phyloP scores from a whole-genome alignment of 345 rosid genomes.

The Schrenkiella parvula region DNA sequence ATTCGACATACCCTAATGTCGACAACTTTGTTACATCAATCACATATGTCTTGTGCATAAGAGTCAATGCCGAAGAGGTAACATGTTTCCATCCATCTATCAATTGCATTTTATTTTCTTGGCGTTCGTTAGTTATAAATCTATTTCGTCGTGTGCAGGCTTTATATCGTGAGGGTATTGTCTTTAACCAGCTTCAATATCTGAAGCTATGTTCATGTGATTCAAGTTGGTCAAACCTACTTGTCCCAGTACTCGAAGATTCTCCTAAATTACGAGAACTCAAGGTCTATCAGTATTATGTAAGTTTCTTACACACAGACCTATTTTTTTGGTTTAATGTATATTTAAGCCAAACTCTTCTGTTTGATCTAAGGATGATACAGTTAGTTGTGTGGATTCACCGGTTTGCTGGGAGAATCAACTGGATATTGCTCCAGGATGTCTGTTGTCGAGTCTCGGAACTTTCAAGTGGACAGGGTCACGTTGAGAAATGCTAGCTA shows the following conservation, averaged over 20 bases:
- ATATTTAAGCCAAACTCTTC: too few relatives aligned
- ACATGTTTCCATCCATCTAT: neutral
- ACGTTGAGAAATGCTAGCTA: too few relatives aligned
- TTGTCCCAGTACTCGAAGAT: neutral
- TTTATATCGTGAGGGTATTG: neutral
- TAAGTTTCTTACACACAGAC: too few relatives aligned
- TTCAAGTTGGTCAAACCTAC: neutral
- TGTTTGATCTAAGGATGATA: too few relatives aligned
- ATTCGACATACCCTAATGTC: neutral
- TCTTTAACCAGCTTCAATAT: neutral
- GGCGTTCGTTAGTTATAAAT: too few relatives aligned
- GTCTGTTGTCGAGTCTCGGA: too few relatives aligned
- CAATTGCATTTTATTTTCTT: neutral
- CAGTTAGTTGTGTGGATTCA: too few relatives aligned
- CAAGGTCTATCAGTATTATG: too few relatives aligned
- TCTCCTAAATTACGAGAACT: neutral
- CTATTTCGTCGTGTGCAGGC: neutral
- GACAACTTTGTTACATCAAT: neutral
- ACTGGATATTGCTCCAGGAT: too few relatives aligned
- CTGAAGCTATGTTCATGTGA: neutral
- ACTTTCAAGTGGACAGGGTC: too few relatives aligned
- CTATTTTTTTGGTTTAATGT: too few relatives aligned
- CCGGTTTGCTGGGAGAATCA: too few relatives aligned
- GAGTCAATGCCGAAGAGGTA: neutral
- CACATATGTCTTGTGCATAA: neutral